Evolutionary conservation across 2,329 filamentous ascomycete species (phyloP), one percentile per base, ranked within the genome.

Genomic region (Aspergillus texensis): DNA sequence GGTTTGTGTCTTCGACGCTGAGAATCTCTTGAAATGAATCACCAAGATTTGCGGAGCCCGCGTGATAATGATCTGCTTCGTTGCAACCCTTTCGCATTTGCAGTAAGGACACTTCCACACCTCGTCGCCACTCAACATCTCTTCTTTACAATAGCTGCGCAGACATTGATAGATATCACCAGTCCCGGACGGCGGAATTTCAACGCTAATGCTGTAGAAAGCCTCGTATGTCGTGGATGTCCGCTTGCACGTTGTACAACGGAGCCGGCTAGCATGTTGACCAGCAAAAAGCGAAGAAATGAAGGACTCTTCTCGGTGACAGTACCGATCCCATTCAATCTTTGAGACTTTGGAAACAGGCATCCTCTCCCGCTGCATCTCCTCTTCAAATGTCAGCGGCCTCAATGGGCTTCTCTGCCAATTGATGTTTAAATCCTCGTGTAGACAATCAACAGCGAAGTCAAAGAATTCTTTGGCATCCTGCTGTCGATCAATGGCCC

Each of bases 381-480:
- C 88, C 71, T 91, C 84, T 30, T 83, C 78, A 19, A 84, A 82
- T 0, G 85, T 88, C 46, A 91, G 79, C 6, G 84, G 82, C 57
- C 84, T 83, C 2, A 90, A 79, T 0, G 85, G 87, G 2, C 80
- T 82, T 59, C 84, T 81, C 65, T 86, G 82, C 81, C 88, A 91
- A 34, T 85, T 84, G 8, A 84, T 78, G 74, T 97, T 96, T 6
- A 96, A 89, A 77, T 99, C 95, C 73, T 95, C 91, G 70, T 94
- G 90, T 14, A 98, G 83, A 68, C 91, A 89, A 59, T 92, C 89
- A 43, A 96, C 84, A 30, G 97, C 77, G 73, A 96, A 97, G 53
- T 89, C 88, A 68, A 94, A 89, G 69, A 96, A 96, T 72, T 98
- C 95, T 68, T 94, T 91, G 1, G 93, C 91, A 73, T 99, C 95